Evolutionary conservation across 2,329 filamentous ascomycete genomes (phyloP).

Genomic region (Phialophora macrospora): DNA sequence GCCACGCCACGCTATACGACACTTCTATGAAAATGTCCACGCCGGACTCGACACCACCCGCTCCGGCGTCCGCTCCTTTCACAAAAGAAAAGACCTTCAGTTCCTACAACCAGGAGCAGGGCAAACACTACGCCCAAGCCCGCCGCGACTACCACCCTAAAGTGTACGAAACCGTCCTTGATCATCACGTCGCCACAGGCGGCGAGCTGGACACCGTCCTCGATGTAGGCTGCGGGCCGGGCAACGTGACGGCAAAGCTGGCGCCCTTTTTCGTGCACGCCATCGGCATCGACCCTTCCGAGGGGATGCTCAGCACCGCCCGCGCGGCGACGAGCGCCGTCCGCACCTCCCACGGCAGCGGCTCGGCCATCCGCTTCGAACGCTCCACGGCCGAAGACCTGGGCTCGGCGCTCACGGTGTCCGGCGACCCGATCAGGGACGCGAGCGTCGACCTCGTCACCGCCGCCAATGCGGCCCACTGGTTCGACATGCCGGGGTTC

Average conservation of each 20-base stretch:
- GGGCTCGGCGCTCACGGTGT: no score
- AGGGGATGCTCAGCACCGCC: conserved; percentile 60
- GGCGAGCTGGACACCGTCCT: conserved; percentile 53
- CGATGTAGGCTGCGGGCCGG: conserved; percentile 64
- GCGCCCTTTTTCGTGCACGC: conserved; percentile 53
- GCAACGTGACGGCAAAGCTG: conserved; percentile 55
- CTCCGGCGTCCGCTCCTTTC: conserved; percentile 1
- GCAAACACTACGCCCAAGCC: conserved; percentile 50
- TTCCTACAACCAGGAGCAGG: conserved; percentile 53
- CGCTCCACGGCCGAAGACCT: neutral
- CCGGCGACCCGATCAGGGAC: no score
- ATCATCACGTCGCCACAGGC: conserved; percentile 55
- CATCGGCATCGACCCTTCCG: conserved; percentile 58
- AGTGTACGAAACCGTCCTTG: conserved; percentile 55
- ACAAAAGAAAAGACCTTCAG: conserved; percentile 50
- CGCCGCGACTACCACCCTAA: conserved; percentile 53
- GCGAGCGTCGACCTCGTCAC: conserved; percentile 55
- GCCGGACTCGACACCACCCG: neutral
- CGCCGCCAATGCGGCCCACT: conserved; percentile 59
- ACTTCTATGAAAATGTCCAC: neutral
- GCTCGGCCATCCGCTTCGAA: conserved; percentile 14
- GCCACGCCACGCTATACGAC: neutral
- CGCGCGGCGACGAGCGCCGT: conserved; percentile 46
- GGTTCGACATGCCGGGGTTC: conserved; percentile 61
- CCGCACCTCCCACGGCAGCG: conserved; percentile 53